phyloP scores from a whole-genome alignment of 2,329 filamentous ascomycete species.

The Cadophora gregata region DNA sequence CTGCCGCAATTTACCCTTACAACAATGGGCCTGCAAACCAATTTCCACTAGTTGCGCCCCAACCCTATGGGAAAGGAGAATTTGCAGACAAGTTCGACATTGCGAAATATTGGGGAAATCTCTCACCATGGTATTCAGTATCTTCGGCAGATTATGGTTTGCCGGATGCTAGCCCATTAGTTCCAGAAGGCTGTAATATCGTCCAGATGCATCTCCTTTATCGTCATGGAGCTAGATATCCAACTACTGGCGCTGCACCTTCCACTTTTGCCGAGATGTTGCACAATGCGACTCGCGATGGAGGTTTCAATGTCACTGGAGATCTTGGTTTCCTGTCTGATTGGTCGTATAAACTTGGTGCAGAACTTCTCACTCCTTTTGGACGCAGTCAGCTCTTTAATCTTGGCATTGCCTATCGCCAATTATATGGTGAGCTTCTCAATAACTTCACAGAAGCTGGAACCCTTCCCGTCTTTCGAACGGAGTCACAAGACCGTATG shows the following conservation, averaged over 20 bases:
- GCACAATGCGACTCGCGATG: conserved; percentile 18
- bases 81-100: conserved; percentile 27
- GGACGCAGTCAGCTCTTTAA: conserved; percentile 49
- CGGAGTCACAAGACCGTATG: conserved; percentile 28
- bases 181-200: conserved; percentile 27
- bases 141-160: conserved; percentile 28
- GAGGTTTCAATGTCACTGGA: conserved; percentile 22
- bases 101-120: conserved; percentile 27
- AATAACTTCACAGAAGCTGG: conserved; percentile 52
- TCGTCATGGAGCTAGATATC: conserved; percentile 28
- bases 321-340: conserved; percentile 24
- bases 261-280: conserved; percentile 24
- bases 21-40: conserved; percentile 26
- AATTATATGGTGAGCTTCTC: conserved; percentile 51
- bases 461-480: conserved; percentile 48
- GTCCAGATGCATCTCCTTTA: conserved; percentile 28
- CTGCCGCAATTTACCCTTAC: conserved; percentile 22
- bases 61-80: conserved; percentile 20
- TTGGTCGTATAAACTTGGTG: conserved; percentile 29
- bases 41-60: conserved; percentile 26
- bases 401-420: conserved; percentile 48
- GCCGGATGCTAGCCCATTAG: conserved; percentile 24
- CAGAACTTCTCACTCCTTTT: conserved; percentile 27
- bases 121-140: conserved; percentile 28
- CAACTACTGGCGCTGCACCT: conserved; percentile 24